A percentile compares a stretch with the other conserved stretches of the same genome.
Conservation (phyloP, 257 asterid genomes). For the Fraxinus anomala region DNA sequence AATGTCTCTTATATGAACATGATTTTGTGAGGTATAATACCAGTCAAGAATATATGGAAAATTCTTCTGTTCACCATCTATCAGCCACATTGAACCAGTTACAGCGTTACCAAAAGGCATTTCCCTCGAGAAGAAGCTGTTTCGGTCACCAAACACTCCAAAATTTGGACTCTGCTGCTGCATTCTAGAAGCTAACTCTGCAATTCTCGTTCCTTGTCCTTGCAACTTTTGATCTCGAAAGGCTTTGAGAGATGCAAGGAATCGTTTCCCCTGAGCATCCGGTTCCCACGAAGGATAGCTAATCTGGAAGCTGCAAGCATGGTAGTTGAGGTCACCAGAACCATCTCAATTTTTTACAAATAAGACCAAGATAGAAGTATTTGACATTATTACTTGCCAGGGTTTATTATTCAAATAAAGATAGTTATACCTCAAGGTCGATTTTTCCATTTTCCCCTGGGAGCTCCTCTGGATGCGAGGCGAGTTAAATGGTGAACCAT, state of each 20-base stretch:
- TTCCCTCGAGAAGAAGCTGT: constrained; percentile 44
- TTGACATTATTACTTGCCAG: constrained; percentile 1
- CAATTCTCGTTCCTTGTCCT: constrained; percentile 37
- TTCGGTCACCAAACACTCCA: constrained; percentile 42
- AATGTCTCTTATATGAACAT: constrained; percentile 33
- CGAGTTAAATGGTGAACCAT: constrained; percentile 73
- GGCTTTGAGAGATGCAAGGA: constrained; percentile 55
- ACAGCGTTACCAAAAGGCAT: constrained; percentile 32
- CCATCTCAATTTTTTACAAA: background rate
- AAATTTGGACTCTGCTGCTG: constrained; percentile 48
- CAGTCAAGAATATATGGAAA: constrained; percentile 84
- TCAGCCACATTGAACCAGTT: constrained; percentile 59
- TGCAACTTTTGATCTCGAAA: constrained; percentile 73
- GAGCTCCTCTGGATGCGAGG: constrained; percentile 68
- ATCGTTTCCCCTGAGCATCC: constrained; percentile 64
- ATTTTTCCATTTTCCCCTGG: constrained; percentile 98
- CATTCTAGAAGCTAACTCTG: constrained; percentile 35
- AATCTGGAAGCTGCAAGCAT: constrained; percentile 65
- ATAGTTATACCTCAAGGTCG: constrained; percentile 69
- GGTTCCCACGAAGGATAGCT: constrained; percentile 90
- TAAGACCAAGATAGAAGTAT: background rate
- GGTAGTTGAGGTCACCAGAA: background rate
- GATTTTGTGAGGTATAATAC: constrained; percentile 71
- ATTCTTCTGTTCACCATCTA: constrained; percentile 57
- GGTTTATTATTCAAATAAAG: background rate